Evolutionary conservation across 1,284 basidiomycete genomes (phyloP).

Genomic region (Sporisorium exsertum): DNA sequence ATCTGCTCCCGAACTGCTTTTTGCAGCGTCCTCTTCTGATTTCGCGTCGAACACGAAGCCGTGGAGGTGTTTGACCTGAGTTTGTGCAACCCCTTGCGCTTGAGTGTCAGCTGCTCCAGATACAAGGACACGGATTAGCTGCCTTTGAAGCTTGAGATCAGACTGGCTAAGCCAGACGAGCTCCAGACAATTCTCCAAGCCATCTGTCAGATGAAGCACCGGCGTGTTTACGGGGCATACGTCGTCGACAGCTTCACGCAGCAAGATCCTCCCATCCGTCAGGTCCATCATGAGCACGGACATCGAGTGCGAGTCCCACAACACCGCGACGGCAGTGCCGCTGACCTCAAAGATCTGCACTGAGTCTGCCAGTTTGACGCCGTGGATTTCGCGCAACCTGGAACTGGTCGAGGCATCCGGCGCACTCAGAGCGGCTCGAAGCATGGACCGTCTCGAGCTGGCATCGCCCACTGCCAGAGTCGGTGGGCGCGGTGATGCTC

Average conservation of each 20-base stretch:
- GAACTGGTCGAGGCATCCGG: slow-evolving; percentile 18
- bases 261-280: slow-evolving; percentile 20
- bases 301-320: slow-evolving; percentile 38
- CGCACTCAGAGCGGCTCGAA: slow-evolving; percentile 24
- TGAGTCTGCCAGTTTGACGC: slow-evolving; percentile 17
- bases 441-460: slow-evolving; percentile 31
- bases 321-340: slow-evolving; percentile 8
- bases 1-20: background rate
- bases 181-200: slow-evolving; percentile 14
- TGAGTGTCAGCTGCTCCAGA: background rate
- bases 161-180: slow-evolving; percentile 28
- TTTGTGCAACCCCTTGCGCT: background rate
- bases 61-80: background rate
- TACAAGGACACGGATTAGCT: slow-evolving; percentile 2
- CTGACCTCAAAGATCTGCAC: slow-evolving; percentile 18
- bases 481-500: slow-evolving; percentile 34
- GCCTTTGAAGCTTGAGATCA: slow-evolving; percentile 14
- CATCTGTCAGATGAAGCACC: background rate
- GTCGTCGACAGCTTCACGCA: slow-evolving; percentile 29
- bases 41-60: slow-evolving; percentile 6
- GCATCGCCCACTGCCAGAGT: slow-evolving; percentile 19
- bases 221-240: slow-evolving; percentile 14
- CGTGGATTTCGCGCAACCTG: slow-evolving; percentile 25
- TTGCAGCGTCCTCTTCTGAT: background rate
- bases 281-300: slow-evolving; percentile 23